Conservation (phyloP, 1,139 yeast species). For the Candida freyschussii region DNA sequence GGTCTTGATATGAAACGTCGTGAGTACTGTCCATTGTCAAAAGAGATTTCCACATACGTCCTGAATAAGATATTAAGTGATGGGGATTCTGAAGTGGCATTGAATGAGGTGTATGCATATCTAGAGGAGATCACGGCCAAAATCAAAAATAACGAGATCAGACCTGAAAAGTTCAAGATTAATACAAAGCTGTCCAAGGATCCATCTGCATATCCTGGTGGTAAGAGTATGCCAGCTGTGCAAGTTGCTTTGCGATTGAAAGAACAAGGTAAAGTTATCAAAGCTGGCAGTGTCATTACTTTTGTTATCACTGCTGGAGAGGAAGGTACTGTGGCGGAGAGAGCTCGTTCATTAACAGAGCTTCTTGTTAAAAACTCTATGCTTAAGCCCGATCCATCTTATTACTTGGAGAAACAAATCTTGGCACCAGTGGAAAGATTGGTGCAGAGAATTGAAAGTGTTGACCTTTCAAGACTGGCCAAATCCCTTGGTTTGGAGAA, state of each 20-base stretch:
- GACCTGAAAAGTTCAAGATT: slow-evolving; percentile 62
- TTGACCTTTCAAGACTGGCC: slow-evolving; percentile 77
- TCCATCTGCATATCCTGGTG: slow-evolving; percentile 69
- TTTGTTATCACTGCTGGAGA: slow-evolving; percentile 61
- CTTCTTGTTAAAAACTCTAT: slow-evolving; percentile 47
- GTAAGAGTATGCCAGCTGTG: slow-evolving; percentile 86
- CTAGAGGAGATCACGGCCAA: slow-evolving; percentile 57
- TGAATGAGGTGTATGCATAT: slow-evolving; percentile 68
- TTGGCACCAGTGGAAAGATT: slow-evolving; percentile 89
- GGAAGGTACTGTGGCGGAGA: slow-evolving; percentile 50
- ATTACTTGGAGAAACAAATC: slow-evolving; percentile 82
- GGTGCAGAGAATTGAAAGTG: slow-evolving; percentile 80
- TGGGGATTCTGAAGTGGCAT: slow-evolving; percentile 71
- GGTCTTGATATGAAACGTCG: slow-evolving; percentile 97
- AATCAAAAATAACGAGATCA: slow-evolving; percentile 56
- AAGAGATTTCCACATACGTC: slow-evolving; percentile 77
- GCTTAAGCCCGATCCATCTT: slow-evolving; percentile 68
- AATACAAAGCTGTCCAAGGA: slow-evolving; percentile 75
- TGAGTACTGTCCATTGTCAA: slow-evolving; percentile 90
- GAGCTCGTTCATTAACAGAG: slow-evolving; percentile 79
- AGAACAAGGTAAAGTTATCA: slow-evolving; percentile 75
- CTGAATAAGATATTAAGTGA: slow-evolving; percentile 69
- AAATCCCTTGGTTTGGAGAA: slow-evolving; percentile 74
- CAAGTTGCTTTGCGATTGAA: slow-evolving; percentile 84
- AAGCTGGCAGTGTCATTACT: slow-evolving; percentile 87